These are phyloP conservation scores for Aspergillus hiratsukae DNA, from an alignment of 2,329 filamentous ascomycete genomes.

Conservation along the genomic window DNA sequence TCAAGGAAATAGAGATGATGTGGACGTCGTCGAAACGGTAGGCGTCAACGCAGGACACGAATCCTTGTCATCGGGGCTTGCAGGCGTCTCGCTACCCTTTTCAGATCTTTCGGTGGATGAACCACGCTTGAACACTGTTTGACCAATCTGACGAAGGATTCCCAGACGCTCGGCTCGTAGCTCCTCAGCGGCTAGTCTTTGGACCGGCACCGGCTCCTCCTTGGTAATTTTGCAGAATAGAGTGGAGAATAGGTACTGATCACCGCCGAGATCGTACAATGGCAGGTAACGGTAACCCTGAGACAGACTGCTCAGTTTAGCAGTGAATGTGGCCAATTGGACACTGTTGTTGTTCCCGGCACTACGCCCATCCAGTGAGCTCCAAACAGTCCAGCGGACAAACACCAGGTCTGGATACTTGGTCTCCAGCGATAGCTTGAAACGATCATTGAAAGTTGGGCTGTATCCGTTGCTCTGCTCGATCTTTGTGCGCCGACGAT, in stretches of 20 bases:
- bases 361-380: slow-evolving; percentile 70
- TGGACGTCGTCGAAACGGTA: slow-evolving; percentile 34
- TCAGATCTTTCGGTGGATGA: slow-evolving; percentile 37
- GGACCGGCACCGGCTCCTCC: slow-evolving; percentile 46
- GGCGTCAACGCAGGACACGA: slow-evolving; percentile 33
- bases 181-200: slow-evolving; percentile 35
- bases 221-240: slow-evolving; percentile 85
- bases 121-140: slow-evolving; percentile 42
- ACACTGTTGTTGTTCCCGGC: slow-evolving; percentile 59
- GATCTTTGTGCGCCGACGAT: slow-evolving; percentile 74
- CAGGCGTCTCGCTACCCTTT: slow-evolving; percentile 24
- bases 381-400: slow-evolving; percentile 86
- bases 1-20: slow-evolving; percentile 24
- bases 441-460: slow-evolving; percentile 75
- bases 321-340: slow-evolving; percentile 82
- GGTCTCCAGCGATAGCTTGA: slow-evolving; percentile 80
- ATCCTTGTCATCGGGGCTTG: slow-evolving; percentile 30
- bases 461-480: slow-evolving; percentile 90
- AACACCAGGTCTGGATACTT: slow-evolving; percentile 92
- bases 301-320: slow-evolving; percentile 83
- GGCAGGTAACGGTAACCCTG: slow-evolving; percentile 91
- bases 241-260: slow-evolving; percentile 91
- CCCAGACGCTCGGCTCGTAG: slow-evolving; percentile 38
- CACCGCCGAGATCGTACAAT: slow-evolving; percentile 79
- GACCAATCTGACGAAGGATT: slow-evolving; percentile 40